phyloP scores from a whole-genome alignment of 2,329 filamentous ascomycete species.

The Epichloe hybrida region DNA sequence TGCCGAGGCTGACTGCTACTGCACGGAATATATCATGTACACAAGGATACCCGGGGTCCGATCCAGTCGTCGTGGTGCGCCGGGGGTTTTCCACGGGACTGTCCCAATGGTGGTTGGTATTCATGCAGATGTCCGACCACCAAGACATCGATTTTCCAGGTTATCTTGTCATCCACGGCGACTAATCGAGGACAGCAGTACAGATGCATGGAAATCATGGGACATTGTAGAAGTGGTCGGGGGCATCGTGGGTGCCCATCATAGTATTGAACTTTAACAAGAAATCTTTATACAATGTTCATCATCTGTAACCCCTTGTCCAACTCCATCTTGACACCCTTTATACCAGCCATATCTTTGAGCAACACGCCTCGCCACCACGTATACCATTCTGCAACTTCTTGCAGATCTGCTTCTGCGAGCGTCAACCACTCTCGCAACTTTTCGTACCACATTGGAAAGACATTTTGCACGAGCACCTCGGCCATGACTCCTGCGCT shows the following conservation, averaged over 20 bases:
- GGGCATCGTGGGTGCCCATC: no score
- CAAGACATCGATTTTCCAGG: no score
- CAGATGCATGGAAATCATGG: no score
- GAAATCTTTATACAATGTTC: conserved; percentile 23
- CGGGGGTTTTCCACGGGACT: no score
- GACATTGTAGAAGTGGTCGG: no score
- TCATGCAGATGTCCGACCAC: no score
- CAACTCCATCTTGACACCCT: conserved; percentile 41
- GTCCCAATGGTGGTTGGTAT: no score
- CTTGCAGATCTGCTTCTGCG: conserved; percentile 41
- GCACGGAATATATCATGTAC: no score
- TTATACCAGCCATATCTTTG: conserved; percentile 31
- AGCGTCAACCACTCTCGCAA: conserved; percentile 47
- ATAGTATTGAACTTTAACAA: background rate
- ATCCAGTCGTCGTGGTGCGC: no score
- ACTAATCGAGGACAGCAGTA: no score
- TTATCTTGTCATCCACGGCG: no score
- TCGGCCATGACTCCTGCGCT: conserved; percentile 51
- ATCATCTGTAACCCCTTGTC: conserved; percentile 45
- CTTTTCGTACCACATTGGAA: conserved; percentile 74
- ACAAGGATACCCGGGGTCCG: no score
- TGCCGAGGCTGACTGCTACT: background rate
- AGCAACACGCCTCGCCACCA: conserved; percentile 53
- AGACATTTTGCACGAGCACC: conserved; percentile 66
- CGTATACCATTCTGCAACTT: conserved; percentile 51